Percentiles rank a stretch among this genome's conserved stretches.
phyloP scores from a whole-genome alignment of 148 eudicot genomes.

The Selenicereus undatus region DNA sequence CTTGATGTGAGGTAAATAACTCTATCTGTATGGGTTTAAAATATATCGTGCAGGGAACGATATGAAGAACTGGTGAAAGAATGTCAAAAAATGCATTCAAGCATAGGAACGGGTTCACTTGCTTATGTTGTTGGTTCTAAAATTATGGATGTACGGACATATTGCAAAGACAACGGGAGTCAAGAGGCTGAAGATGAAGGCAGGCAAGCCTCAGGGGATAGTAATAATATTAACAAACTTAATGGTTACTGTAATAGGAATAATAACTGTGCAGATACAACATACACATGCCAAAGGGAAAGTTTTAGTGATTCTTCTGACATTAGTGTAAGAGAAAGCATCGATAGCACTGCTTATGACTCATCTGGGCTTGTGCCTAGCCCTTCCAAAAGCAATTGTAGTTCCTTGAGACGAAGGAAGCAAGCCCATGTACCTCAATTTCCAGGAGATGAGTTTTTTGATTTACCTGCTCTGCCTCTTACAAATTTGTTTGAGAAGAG shows the following conservation, averaged over 20 bases:
- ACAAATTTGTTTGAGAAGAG: constrained; percentile 54
- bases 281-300: constrained; percentile 49
- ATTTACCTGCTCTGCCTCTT: constrained; percentile 47
- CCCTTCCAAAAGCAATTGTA: constrained; percentile 40
- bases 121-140: constrained; percentile 77
- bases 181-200: constrained; percentile 52
- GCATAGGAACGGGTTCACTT: constrained; percentile 92
- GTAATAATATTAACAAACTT: constrained; percentile 32
- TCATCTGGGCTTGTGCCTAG: constrained; percentile 52
- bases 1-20: not conserved
- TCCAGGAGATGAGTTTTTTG: constrained; percentile 44
- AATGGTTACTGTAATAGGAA: constrained; percentile 38
- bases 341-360: constrained; percentile 61
- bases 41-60: constrained; percentile 61
- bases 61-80: constrained; percentile 77
- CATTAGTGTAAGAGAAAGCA: constrained; percentile 62
- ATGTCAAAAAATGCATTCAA: constrained; percentile 92
- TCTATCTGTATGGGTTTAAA: constrained; percentile 3
- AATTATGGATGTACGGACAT: constrained; percentile 64
- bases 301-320: constrained; percentile 73
- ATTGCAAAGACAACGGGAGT: constrained; percentile 53
- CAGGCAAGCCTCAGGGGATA: constrained; percentile 37
- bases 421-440: constrained; percentile 43
- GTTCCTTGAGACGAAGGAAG: constrained; percentile 36
- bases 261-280: constrained; percentile 53